Evolutionary conservation across 768 basidiomycete genomes (phyloP), one percentile per base, ranked within the genome.

Genomic region (Suillus discolor): DNA sequence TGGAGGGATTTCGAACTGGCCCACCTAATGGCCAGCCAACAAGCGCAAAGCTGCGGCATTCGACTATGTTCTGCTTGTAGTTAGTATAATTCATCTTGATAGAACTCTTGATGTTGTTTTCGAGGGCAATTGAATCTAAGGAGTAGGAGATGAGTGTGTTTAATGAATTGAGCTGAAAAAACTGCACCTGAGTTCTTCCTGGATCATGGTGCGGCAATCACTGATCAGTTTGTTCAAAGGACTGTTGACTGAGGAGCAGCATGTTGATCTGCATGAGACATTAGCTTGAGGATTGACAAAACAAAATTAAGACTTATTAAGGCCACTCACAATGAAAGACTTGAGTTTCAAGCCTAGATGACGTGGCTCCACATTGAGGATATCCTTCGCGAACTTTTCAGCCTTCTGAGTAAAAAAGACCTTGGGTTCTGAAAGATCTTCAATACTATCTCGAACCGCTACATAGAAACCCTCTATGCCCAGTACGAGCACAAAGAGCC

Each of bases 381-480:
- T 4, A 11, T 38, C 61, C 25, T 38, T 41, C 1, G 6, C 16
- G 18, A 61, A 61, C 25, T 61, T 38, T 28, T 61, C 41, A 7
- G 36, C 61, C 42, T 61, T 61, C 4, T 61, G 20, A 28, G 61
- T 57, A 16, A 61, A 38, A 28, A 61, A 61, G 11, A 61, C 11
- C 61, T 61, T 61, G 34, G 61, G 61, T 18, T 61, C 61, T n/a
- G 61, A 34, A 28, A 39, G 42, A 18, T 61, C 61, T 49, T 61
- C 61, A 39, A 61, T 25, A 8, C 61, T 18, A 2, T 41, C 41
- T 9, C 20, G 11, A 18, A 61, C 61, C 6, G 25, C 61, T 12
- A 61, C 36, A 49, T 61, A 61, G 4, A 61, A 61, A 25, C 61
- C 61, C 34, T 61, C 41, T 2, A 18, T 23, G 5, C 61, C 11